Evolutionary conservation across 2,329 filamentous ascomycete species (phyloP), one percentile per base, ranked within the genome.

Genomic region (Hirsutella minnesotensis): DNA sequence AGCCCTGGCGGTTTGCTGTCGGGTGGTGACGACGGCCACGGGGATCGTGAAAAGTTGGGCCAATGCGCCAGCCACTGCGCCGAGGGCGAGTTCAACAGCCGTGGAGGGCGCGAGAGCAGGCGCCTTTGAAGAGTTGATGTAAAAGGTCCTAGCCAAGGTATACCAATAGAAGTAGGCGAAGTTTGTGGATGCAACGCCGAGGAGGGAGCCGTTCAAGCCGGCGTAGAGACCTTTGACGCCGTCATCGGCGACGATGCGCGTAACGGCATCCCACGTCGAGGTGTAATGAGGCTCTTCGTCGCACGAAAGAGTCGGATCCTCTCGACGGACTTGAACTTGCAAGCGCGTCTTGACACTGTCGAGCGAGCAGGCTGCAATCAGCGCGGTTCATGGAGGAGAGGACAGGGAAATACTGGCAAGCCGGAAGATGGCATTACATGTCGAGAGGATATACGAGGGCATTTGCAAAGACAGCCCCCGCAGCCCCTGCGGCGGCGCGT

Each of bases 141-240:
- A 96, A 18, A 95, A 64, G 15, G 79, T 79, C 49, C 92, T 80
- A 27, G 95, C 86, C 22, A 92, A 67, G 5, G 87, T 90, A 62
- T 96, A 96, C 89, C 90, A 96, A 69, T 98, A 98, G 62, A 98
- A 98, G 67, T 98, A 98, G 55, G 92, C 92, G 60, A 98, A 98
- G 64, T 98, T 98, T 41, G 90, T 96, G 21, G 89, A 95, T 2
- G 88, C 90, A 30, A 98, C 92, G 42, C 92, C 92, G 41, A 96
- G 68, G 16, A 98, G 70, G 4, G 89, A 80, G 40, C 90, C 89
- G 46, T 79, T 74, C 61, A 98, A 89, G 47, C 92, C 92, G 41
- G 85, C 79, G 57, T 98, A 98, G 8, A 98, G 76, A 7, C 92
- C 92, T 38, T 69, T 56, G 9, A 92, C 44, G 27, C 92, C 92